Base-by-base conservation (phyloP, 768 basidiomycete genomes). In the Xanthoconium stramineum region DNA sequence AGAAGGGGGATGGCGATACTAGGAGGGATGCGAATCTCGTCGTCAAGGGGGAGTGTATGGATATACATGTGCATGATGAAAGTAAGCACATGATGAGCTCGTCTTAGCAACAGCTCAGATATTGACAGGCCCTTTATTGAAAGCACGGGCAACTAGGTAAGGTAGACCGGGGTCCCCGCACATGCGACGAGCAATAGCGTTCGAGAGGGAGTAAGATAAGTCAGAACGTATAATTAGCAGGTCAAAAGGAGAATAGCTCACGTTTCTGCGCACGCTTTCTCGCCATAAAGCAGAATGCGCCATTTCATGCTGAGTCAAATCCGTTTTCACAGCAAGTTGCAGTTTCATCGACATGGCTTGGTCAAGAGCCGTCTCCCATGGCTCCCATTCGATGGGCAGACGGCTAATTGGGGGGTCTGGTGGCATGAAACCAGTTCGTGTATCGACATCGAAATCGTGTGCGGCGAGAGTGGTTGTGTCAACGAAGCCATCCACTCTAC, bases 401-500 rank as follows among this genome's bases (percentile, higher is more conserved):
- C 87, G 80, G 8, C 73, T 62, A 0, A 87, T 69, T 2, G 94
- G 94, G 0, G 84, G 81, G 14, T 83, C 76, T 0, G 89, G 86
- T 3, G 95, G 90, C 83, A 98, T 87, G 71, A 98, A 98, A 0
- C 96, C 95, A 0, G 93, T 92, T 15, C 84, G 78, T 11, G 88
- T 86, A 69, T 95, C 93, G 57, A 98, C 90, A 69, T 98, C 94
- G 76, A 93, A 98, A 76, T 90, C 89, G 61, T 89, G 88, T 3
- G 88, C 86, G 11, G 89, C 87, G 56, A 89, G 81, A 13, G 89
- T 87, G 20, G 81, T 78, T 14, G 80, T 81, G 58, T 84, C 83
- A 43, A 75, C 65, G 19, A 59, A 58, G 3, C 69, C 67, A 15
- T 64, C 65, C 8, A 35, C 45, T 13, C 49, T 47, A 39, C 66